A percentile compares a stretch with the other conserved stretches of the same genome.
Conservation (phyloP, 805 yeast species). For the Ogataea kodamae region DNA sequence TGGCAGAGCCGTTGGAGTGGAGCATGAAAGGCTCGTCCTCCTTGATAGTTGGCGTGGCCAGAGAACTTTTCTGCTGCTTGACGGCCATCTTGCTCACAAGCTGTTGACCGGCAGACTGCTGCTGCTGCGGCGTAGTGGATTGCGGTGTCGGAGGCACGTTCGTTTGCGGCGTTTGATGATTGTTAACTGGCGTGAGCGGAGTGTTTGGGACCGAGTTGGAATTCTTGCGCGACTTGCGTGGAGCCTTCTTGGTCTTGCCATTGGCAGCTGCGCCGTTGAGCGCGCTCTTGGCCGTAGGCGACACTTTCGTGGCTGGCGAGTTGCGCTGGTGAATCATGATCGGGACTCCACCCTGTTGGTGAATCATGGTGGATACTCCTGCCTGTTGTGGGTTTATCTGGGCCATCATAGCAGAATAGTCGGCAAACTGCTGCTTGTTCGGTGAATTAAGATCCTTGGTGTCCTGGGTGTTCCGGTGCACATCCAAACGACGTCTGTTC, state of each 20-base stretch:
- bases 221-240: slow-evolving; percentile 26
- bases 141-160: slow-evolving; percentile 24
- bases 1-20: slow-evolving; percentile 5
- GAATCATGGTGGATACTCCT: too few relatives aligned
- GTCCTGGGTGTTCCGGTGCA: slow-evolving; percentile 40
- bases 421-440: slow-evolving; percentile 21
- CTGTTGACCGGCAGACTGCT: slow-evolving; percentile 10
- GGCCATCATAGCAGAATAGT: slow-evolving; percentile 21
- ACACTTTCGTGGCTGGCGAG: slow-evolving; percentile 19
- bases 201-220: slow-evolving; percentile 33
- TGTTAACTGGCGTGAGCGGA: slow-evolving; percentile 32
- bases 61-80: slow-evolving; percentile 23
- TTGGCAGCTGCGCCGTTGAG: slow-evolving; percentile 14
- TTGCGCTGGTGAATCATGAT: slow-evolving; percentile 16
- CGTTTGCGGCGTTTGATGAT: slow-evolving; percentile 28
- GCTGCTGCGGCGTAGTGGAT: slow-evolving; percentile 21
- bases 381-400: slow-evolving; percentile 24
- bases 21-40: slow-evolving; percentile 26
- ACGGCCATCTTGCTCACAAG: slow-evolving; percentile 17
- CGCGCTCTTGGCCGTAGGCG: slow-evolving; percentile 16
- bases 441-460: slow-evolving; percentile 17
- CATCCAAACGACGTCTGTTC: slow-evolving; percentile 63
- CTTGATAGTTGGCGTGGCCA: slow-evolving; percentile 29
- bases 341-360: too few relatives aligned
- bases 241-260: slow-evolving; percentile 21